Percentiles rank a stretch among this genome's conserved stretches.
These are phyloP conservation scores for Fusarium continuum DNA, from an alignment of 2,329 filamentous ascomycete genomes.

Conservation along the genomic window DNA sequence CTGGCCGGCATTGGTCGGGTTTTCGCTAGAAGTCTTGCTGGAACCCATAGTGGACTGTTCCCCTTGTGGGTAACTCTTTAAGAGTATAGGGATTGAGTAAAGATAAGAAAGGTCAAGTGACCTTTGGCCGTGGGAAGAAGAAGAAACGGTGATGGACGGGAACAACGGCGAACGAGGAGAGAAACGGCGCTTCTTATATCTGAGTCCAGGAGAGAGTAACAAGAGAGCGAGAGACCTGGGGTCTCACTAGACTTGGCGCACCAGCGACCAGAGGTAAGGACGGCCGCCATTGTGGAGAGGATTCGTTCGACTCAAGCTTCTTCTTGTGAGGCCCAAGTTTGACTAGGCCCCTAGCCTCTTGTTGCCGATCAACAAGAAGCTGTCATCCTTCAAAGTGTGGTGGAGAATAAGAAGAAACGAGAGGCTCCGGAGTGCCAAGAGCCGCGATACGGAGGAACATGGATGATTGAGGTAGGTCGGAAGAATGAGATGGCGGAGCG, in stretches of 20 bases:
- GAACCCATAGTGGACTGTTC: slow-evolving; percentile 34
- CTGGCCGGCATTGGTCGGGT: slow-evolving; percentile 34
- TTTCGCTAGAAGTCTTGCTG: slow-evolving; percentile 29
- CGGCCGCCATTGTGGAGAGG: slow-evolving; percentile 10
- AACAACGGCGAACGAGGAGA: slow-evolving; percentile 6
- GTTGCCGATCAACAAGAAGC: slow-evolving; percentile 28
- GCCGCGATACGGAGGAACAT: slow-evolving; percentile 36
- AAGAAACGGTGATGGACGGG: slow-evolving; percentile 17
- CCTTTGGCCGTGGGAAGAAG: slow-evolving; percentile 19
- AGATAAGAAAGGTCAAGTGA: slow-evolving; percentile 28
- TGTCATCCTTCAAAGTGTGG: slow-evolving; percentile 4
- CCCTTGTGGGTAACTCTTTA: slow-evolving; percentile 1
- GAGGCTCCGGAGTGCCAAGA: slow-evolving; percentile 32
- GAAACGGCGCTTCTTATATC: slow-evolving; percentile 34
- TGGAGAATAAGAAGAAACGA: slow-evolving; percentile 23
- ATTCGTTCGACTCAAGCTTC: slow-evolving; percentile 7
- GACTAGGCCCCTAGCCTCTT: slow-evolving; percentile 18
- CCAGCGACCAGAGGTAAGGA: neutral
- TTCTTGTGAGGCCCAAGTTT: slow-evolving; percentile 8
- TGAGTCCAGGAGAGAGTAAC: slow-evolving; percentile 2
- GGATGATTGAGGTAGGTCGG: slow-evolving; percentile 38
- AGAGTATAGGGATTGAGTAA: slow-evolving; percentile 17
- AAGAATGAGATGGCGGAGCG: slow-evolving; percentile 22
- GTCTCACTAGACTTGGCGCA: neutral
- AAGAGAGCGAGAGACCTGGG: slow-evolving; percentile 11